Base-by-base conservation (phyloP, 2,329 filamentous ascomycete genomes). In the Passalora sequoiae region DNA sequence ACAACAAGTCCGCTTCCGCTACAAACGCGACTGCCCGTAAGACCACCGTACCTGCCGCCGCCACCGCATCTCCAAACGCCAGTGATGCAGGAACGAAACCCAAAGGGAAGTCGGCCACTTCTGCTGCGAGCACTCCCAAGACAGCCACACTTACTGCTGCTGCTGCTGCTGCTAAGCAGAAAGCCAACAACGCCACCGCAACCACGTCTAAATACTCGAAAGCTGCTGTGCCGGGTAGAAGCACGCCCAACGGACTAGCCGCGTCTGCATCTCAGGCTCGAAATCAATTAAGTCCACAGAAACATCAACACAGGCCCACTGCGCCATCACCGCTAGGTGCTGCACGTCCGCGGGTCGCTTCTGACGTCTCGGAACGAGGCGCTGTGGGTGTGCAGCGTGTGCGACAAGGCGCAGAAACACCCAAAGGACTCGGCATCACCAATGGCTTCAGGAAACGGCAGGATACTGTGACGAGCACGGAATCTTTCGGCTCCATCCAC, bases 321-420 rank as follows among this genome's bases (percentile, higher is more conserved):
- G 81, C 81, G 40, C 77, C 77, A 2, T 81, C 79, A 12, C 78
- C 77, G 9, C 71, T 81, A 8, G 77, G 75, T 7, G 77, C 76
- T 5, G 80, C 78, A 2, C 76, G 77, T 16, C 77, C 78, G 4
- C 72, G 78, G 47, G 80, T 78, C 58, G 74, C 75, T 20, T 80
- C 77, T 15, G 76, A 81, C 56, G 66, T 75, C 7, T 59, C 60
- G 15, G 59, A 60, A 27, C 45, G 57, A 36, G 50, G 44, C 29
- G 54, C 52, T 8, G 39, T 57, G 4, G 59, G 56, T 20, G 43
- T 56, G 10, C 58, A 60, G 37, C 55, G 54, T 15, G 36, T 36
- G 8, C 53, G 47, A 47, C 52, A 50, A 29, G 58, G 55, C 37
- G 55, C 43, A 67, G 76, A 48, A 66, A 72, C 56, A 65, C 66